These are phyloP conservation scores for Alternaria metachromatica DNA, from an alignment of 2,329 filamentous ascomycete species.

Conservation along the genomic window DNA sequence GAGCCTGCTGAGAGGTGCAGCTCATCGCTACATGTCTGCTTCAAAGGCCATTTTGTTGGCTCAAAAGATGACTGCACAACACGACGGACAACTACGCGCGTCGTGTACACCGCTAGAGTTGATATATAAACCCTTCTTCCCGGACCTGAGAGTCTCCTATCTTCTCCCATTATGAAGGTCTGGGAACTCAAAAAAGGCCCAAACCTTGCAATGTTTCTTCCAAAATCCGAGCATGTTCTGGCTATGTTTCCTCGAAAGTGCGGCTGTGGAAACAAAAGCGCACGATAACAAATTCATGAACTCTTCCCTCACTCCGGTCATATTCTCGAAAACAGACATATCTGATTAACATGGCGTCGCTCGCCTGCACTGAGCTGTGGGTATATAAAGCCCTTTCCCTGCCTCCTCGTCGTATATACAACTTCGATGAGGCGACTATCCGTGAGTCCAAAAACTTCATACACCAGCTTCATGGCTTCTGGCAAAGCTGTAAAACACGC, in stretches of 20 bases:
- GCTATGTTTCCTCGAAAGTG: neutral
- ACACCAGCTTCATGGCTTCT: too few relatives aligned
- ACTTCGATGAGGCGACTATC: too few relatives aligned
- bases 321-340: neutral
- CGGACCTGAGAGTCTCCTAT: neutral
- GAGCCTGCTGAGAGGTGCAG: neutral
- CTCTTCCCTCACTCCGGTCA: neutral
- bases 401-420: rapidly evolving
- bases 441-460: too few relatives aligned
- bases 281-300: neutral
- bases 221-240: too few relatives aligned
- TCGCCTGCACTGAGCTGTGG: neutral
- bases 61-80: too few relatives aligned
- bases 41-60: neutral
- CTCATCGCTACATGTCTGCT: neutral
- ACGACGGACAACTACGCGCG: neutral
- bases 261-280: neutral
- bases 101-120: neutral
- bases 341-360: rapidly evolving
- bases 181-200: rapidly evolving
- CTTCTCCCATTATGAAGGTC: neutral
- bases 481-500: too few relatives aligned
- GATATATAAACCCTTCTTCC: neutral
- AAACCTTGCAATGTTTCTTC: rapidly evolving
- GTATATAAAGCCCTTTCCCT: neutral